phyloP scores from a whole-genome alignment of 129 eudicot genomes.

The Artemisia annua region DNA sequence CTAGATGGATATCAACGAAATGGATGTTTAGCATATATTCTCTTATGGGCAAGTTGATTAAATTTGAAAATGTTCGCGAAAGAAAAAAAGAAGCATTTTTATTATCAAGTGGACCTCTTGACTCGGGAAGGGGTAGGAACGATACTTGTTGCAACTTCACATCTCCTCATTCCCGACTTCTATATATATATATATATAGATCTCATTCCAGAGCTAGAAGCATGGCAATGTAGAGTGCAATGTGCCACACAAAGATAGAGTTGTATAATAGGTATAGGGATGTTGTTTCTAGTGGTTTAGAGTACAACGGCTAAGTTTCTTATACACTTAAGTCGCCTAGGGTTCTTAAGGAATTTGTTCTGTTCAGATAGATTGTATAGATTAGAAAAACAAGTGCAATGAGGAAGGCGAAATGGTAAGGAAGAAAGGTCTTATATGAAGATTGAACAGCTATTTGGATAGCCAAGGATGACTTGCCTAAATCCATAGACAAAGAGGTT shows the following conservation, averaged over 20 bases:
- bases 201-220: conserved; percentile 11
- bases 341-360: background rate
- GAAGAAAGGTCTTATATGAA: conserved; percentile 60
- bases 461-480: conserved; percentile 90
- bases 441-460: conserved; percentile 48
- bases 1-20: conserved; percentile 11
- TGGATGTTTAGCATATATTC: conserved; percentile 31
- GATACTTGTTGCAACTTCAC: conserved; percentile 31
- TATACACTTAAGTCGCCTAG: background rate
- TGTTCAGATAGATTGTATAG: background rate
- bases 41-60: conserved; percentile 23
- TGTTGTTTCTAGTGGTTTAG: background rate
- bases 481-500: conserved; percentile 21
- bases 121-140: conserved; percentile 16
- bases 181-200: conserved; percentile 33
- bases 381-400: conserved; percentile 3
- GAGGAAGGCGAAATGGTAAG: background rate
- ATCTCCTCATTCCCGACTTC: conserved; percentile 3
- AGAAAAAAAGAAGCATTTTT: conserved; percentile 10
- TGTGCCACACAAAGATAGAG: background rate
- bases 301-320: background rate
- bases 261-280: background rate
- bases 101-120: conserved; percentile 29
- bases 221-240: conserved; percentile 22
- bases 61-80: conserved; percentile 19